Percentiles rank a stretch among this genome's conserved stretches.
Conservation (phyloP, 2,329 filamentous ascomycete species). For the Alternaria longipes region DNA sequence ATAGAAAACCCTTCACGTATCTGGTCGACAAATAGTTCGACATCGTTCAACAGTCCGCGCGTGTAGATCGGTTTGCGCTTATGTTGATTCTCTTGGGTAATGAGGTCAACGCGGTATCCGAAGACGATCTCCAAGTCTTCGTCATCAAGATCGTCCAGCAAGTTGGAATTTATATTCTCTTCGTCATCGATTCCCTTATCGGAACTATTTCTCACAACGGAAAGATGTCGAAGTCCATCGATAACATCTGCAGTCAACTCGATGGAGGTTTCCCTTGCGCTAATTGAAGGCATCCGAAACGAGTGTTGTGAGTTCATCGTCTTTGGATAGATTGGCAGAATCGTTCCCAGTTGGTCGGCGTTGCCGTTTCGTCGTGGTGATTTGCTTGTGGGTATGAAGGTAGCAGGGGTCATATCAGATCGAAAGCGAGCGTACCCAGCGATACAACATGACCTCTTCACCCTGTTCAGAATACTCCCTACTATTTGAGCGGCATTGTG, state of each 20-base stretch:
- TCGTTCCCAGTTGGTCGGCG: background rate
- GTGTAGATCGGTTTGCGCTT: conserved; percentile 8
- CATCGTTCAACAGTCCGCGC: background rate
- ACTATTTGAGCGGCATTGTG: background rate
- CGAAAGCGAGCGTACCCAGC: background rate
- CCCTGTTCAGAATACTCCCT: background rate
- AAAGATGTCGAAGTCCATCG: background rate
- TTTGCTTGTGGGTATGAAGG: background rate
- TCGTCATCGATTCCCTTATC: background rate
- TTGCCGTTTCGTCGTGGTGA: background rate
- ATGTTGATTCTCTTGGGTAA: background rate
- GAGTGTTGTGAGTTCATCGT: background rate
- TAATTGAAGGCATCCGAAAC: background rate
- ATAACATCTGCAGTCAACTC: background rate
- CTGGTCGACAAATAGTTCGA: background rate
- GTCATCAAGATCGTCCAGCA: background rate
- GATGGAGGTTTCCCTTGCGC: too few species aligned
- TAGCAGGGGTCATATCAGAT: background rate
- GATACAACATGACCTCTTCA: background rate
- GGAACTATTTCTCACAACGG: background rate
- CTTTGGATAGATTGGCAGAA: background rate
- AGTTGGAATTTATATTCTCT: background rate
- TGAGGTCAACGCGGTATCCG: conserved; percentile 1
- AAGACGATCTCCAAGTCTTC: background rate
- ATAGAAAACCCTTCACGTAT: background rate